Evolutionary conservation across 495 filamentous ascomycete genomes (phyloP).

Genomic region (Aspergillus baeticus): DNA sequence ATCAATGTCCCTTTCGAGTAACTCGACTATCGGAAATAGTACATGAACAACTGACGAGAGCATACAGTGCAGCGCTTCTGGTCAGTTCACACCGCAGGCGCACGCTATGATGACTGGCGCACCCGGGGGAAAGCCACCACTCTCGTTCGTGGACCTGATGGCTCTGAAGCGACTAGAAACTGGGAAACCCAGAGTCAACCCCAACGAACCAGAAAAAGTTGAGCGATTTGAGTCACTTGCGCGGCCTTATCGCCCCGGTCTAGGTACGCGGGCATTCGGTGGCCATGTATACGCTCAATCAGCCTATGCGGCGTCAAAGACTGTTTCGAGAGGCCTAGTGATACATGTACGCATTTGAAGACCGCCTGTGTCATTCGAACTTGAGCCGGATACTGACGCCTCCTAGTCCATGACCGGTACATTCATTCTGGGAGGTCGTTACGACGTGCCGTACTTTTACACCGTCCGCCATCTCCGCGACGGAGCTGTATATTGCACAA

Average conservation of each 20-base stretch:
- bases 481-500: conserved; percentile 56
- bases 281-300: conserved; percentile 70
- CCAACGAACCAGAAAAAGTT: conserved; percentile 26
- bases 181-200: background rate
- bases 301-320: conserved; percentile 58
- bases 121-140: conserved; percentile 1
- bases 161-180: conserved; percentile 29
- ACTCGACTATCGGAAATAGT: too few relatives aligned
- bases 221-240: conserved; percentile 35
- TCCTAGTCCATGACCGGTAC: conserved; percentile 63
- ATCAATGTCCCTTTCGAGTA: too few relatives aligned
- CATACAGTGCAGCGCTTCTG: too few relatives aligned
- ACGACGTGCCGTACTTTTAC: conserved; percentile 61
- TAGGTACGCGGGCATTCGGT: conserved; percentile 49
- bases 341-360: conserved; percentile 53
- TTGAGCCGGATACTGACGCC: background rate
- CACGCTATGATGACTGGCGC: too few relatives aligned
- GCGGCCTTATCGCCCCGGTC: conserved; percentile 30
- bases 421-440: conserved; percentile 57
- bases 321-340: conserved; percentile 49
- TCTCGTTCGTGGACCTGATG: conserved; percentile 35
- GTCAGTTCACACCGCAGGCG: too few relatives aligned
- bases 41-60: too few relatives aligned
- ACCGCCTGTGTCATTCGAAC: background rate
- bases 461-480: conserved; percentile 51